These are phyloP conservation scores for Trichoderma koningii DNA, from an alignment of 2,329 filamentous ascomycete species.

Conservation along the genomic window DNA sequence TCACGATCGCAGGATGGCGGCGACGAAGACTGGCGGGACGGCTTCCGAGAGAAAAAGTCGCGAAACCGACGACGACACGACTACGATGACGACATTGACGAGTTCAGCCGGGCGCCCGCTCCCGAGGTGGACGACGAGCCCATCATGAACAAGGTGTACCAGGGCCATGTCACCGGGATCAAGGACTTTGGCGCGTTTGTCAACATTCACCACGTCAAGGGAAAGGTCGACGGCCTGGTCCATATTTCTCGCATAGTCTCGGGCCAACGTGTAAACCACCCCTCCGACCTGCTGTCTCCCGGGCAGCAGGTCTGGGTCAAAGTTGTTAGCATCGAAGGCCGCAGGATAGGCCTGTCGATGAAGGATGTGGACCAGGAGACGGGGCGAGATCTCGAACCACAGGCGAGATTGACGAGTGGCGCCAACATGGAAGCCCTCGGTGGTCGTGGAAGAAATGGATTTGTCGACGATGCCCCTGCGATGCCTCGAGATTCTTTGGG, in stretches of 20 bases:
- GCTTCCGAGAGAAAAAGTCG: constrained; percentile 38
- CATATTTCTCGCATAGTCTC: constrained; percentile 88
- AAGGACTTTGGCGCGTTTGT: constrained; percentile 98
- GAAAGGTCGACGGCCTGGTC: constrained; percentile 89
- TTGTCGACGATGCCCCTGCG: constrained; percentile 47
- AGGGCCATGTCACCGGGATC: constrained; percentile 84
- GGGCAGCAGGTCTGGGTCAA: constrained; percentile 92
- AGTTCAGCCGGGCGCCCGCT: constrained; percentile 67
- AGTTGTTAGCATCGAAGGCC: constrained; percentile 81
- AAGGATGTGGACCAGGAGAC: constrained; percentile 93
- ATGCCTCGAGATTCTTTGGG: constrained; percentile 46
- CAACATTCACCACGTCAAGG: constrained; percentile 81
- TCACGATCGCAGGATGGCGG: constrained; percentile 44
- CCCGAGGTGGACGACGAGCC: constrained; percentile 81
- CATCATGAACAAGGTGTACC: constrained; percentile 82
- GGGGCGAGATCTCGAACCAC: constrained; percentile 78
- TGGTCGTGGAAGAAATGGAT: constrained; percentile 60
- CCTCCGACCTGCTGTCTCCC: constrained; percentile 78
- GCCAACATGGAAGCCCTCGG: constrained; percentile 86
- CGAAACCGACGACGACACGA: constrained; percentile 45
- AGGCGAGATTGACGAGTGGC: constrained; percentile 78
- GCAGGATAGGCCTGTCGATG: constrained; percentile 86
- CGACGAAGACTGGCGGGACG: constrained; percentile 51
- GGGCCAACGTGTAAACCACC: constrained; percentile 85
- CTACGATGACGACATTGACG: constrained; percentile 52